Evolutionary conservation across 805 yeast genomes (phyloP).

Genomic region (Barnettozyma populi): DNA sequence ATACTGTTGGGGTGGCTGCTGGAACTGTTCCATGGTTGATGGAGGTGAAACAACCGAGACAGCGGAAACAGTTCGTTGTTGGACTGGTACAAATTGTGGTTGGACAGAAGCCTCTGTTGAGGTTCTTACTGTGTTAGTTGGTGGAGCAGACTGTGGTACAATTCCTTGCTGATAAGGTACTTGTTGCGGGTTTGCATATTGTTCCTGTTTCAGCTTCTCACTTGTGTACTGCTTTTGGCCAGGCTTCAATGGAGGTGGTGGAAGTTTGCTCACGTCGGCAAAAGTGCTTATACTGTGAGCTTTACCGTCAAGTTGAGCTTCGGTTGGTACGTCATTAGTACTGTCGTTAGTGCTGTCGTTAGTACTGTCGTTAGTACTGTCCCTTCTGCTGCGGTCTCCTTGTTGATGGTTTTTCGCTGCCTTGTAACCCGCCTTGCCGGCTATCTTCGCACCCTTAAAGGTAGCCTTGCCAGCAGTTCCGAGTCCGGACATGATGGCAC

Average conservation of each 20-base stretch:
- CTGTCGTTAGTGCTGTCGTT: background rate
- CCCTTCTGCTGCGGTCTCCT: background rate
- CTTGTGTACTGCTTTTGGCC: slow-evolving; percentile 31
- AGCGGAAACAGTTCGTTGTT: background rate
- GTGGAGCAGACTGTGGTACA: background rate
- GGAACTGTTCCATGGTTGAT: background rate
- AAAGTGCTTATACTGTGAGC: slow-evolving; percentile 10
- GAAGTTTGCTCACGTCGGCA: slow-evolving; percentile 22
- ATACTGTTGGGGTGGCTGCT: background rate
- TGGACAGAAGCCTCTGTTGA: background rate
- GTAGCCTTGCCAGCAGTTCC: slow-evolving; percentile 32
- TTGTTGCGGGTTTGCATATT: slow-evolving; percentile 3
- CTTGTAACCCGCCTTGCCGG: slow-evolving; percentile 35
- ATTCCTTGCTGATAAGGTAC: slow-evolving; percentile 4
- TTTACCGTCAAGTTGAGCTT: slow-evolving; percentile 2
- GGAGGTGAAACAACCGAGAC: background rate
- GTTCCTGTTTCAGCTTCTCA: slow-evolving; percentile 13
- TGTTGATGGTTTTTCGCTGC: slow-evolving; percentile 31
- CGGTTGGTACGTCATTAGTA: slow-evolving; percentile 5
- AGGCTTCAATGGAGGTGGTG: slow-evolving; percentile 36
- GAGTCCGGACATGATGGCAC: slow-evolving; percentile 31
- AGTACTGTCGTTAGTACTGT: slow-evolving; percentile 1
- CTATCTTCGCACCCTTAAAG: slow-evolving; percentile 34
- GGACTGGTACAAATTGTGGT: background rate
- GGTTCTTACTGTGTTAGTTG: slow-evolving; percentile 5